These are phyloP conservation scores for Crotalaria pallida DNA, from an alignment of 306 rosid species.

Conservation along the genomic window DNA sequence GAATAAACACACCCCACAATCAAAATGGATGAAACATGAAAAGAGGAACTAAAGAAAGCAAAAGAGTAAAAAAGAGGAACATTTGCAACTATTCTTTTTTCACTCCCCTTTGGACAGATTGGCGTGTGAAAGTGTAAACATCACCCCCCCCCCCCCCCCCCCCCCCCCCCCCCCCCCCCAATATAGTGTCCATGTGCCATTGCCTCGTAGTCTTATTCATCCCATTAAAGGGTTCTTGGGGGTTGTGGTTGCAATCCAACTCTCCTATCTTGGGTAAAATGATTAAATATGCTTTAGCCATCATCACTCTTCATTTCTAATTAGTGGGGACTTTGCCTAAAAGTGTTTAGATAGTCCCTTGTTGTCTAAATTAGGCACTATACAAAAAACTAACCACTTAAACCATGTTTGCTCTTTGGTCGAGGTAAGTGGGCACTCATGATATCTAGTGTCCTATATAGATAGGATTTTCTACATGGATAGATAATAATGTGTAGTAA, in stretches of 20 bases:
- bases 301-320: background rate
- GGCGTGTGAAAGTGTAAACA: conserved; percentile 51
- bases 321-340: conserved; percentile 47
- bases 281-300: conserved; percentile 30
- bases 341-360: conserved; percentile 41
- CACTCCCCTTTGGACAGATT: conserved; percentile 31
- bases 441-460: conserved; percentile 17
- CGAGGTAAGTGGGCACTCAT: conserved; percentile 48
- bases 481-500: background rate
- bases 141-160: conserved; percentile 68
- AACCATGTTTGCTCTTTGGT: conserved; percentile 29
- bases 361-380: conserved; percentile 47
- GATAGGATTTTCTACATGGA: conserved; percentile 27
- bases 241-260: conserved; percentile 59
- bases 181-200: conserved; percentile 52
- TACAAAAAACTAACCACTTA: conserved; percentile 26
- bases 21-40: conserved; percentile 43
- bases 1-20: conserved; percentile 34
- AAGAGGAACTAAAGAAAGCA: conserved; percentile 31
- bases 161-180: conserved; percentile 47
- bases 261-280: conserved; percentile 41
- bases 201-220: conserved; percentile 41
- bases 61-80: conserved; percentile 20
- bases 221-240: conserved; percentile 49
- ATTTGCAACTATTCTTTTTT: conserved; percentile 37